Evolutionary conservation across 306 rosid genomes (phyloP).

Genomic region (Prunus armeniaca): DNA sequence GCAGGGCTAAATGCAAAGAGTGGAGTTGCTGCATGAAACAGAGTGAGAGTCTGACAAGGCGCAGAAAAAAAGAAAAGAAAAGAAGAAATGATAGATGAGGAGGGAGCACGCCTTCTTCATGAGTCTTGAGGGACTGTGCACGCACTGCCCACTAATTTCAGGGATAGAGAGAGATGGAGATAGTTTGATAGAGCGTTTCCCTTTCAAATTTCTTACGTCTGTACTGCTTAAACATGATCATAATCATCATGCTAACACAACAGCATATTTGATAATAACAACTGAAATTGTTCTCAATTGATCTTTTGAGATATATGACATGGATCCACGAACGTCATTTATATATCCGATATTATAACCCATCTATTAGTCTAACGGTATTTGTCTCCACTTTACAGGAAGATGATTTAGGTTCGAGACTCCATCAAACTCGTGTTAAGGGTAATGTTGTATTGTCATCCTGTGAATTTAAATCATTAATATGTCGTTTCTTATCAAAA

Average conservation of each 20-base stretch:
- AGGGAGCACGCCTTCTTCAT: slow-evolving; percentile 8
- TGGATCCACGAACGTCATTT: background rate
- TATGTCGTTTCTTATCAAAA: too few relatives aligned
- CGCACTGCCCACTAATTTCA: slow-evolving; percentile 2
- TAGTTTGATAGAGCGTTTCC: background rate
- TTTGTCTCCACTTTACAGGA: background rate
- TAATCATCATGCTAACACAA: background rate
- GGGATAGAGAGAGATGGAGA: background rate
- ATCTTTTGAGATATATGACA: background rate
- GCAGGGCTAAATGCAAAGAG: slow-evolving; percentile 8
- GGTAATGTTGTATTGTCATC: too few relatives aligned
- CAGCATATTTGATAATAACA: background rate
- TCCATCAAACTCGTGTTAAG: too few relatives aligned
- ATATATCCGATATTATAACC: background rate
- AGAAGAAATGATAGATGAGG: slow-evolving; percentile 1
- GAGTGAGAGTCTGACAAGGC: slow-evolving; percentile 68
- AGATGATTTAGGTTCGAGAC: too few relatives aligned
- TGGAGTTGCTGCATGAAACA: slow-evolving; percentile 1
- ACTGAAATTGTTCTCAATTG: background rate
- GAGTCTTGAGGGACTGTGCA: background rate
- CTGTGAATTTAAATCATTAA: too few relatives aligned
- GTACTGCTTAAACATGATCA: background rate
- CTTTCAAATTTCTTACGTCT: background rate
- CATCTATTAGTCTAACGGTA: background rate
- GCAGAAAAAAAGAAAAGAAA: slow-evolving; percentile 25